phyloP scores from a whole-genome alignment of 352 stramenopile genomes.

The Phytophthora uliginosa region DNA sequence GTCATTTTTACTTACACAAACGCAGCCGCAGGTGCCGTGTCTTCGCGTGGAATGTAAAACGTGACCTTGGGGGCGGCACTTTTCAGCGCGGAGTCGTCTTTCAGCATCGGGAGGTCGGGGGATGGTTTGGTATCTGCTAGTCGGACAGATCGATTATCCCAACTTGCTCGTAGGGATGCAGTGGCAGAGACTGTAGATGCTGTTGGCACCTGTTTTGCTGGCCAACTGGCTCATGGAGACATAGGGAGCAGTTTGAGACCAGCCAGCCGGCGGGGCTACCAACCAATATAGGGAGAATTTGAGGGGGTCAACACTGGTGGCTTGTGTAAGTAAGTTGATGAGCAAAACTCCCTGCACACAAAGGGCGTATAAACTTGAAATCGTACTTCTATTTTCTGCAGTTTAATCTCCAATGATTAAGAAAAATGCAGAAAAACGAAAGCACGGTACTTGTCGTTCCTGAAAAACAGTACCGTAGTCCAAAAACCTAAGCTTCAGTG shows the following conservation, averaged over 20 bases:
- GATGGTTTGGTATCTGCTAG: constrained; percentile 24
- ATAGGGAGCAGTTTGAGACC: constrained; percentile 5
- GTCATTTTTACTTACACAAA: constrained; percentile 20
- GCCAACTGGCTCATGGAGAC: constrained; percentile 12
- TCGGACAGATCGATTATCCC: constrained; percentile 18
- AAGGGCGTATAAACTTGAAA: too few relatives aligned
- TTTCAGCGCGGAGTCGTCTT: constrained; percentile 7
- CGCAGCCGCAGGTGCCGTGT: background rate
- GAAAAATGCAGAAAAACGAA: background rate
- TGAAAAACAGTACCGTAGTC: background rate
- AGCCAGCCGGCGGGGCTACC: constrained; percentile 5
- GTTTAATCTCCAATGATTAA: background rate
- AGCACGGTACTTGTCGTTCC: background rate
- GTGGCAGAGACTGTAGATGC: constrained; percentile 14
- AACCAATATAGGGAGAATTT: constrained; percentile 22
- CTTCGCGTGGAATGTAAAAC: constrained; percentile 16
- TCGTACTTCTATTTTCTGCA: too few relatives aligned
- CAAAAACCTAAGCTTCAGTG: background rate
- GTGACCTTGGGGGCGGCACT: constrained; percentile 17
- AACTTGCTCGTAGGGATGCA: background rate
- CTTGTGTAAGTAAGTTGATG: too few relatives aligned
- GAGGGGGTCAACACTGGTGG: background rate
- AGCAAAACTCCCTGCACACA: background rate
- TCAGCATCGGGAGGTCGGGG: constrained; percentile 25
- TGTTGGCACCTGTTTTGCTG: constrained; percentile 8